These are phyloP conservation scores for Aquilaria sinensis DNA, from an alignment of 345 rosid species.

Conservation along the genomic window DNA sequence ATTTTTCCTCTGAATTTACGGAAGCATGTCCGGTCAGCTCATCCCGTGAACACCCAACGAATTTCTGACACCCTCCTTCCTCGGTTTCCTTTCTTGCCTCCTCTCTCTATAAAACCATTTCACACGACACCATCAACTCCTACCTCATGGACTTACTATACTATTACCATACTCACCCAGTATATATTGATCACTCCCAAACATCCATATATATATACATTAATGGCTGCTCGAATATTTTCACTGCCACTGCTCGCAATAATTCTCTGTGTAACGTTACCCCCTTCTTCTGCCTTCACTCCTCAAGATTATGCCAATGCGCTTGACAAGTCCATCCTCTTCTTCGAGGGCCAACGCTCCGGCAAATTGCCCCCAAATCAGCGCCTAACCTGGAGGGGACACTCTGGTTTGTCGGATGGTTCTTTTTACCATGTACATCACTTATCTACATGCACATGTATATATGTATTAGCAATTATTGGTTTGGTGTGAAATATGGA, in stretches of 20 bases:
- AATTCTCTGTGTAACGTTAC: conserved; percentile 17
- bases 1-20: too few relatives aligned
- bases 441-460: too few relatives aligned
- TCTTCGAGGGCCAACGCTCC: conserved; percentile 74
- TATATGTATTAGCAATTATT: too few relatives aligned
- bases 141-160: neutral
- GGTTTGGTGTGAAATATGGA: neutral
- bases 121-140: neutral
- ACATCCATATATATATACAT: too few relatives aligned
- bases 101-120: conserved; percentile 21
- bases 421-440: conserved; percentile 36
- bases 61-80: conserved; percentile 16
- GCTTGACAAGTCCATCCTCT: conserved; percentile 55
- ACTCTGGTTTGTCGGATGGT: conserved; percentile 64
- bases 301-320: conserved; percentile 52
- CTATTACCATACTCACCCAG: neutral
- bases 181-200: too few relatives aligned
- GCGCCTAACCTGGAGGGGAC: conserved; percentile 47
- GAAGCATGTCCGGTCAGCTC: conserved; percentile 16
- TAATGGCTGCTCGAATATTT: conserved; percentile 20
- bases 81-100: neutral
- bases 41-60: conserved; percentile 60
- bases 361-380: conserved; percentile 56
- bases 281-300: conserved; percentile 36
- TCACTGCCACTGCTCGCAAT: conserved; percentile 5